Conservation (phyloP, 139 green algal genomes). For the Eudorina sp. region DNA sequence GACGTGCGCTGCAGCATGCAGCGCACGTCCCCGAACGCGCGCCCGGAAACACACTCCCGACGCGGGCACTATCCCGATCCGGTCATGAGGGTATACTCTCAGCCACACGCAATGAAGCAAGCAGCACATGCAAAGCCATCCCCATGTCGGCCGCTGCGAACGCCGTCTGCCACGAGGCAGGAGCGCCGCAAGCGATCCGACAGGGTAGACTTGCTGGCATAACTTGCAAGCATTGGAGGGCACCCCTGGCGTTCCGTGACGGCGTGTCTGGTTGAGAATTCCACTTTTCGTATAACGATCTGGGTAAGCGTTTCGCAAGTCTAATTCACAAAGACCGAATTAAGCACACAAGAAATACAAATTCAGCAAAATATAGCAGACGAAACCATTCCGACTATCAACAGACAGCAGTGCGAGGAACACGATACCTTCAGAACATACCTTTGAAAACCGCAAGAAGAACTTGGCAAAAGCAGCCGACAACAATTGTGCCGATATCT, state of each 20-base stretch:
- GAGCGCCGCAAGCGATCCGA: not conserved
- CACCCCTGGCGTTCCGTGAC: conserved; percentile 26
- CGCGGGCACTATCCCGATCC: conserved; percentile 65
- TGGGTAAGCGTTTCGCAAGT: not conserved
- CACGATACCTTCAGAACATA: too few species aligned
- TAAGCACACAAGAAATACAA: too few species aligned
- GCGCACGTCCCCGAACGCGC: not conserved
- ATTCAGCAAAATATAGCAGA: too few species aligned
- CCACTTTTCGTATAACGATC: not conserved
- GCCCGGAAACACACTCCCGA: conserved; percentile 52
- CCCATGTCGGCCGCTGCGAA: not conserved
- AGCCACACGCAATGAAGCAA: conserved; percentile 7
- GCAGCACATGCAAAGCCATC: not conserved
- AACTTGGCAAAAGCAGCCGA: too few species aligned
- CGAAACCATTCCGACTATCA: too few species aligned
- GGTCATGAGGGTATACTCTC: conserved; percentile 61
- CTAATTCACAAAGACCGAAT: too few species aligned
- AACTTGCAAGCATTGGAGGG: conserved; percentile 14
- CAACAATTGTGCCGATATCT: too few species aligned
- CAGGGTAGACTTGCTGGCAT: not conserved
- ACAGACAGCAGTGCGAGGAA: too few species aligned
- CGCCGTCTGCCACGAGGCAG: not conserved
- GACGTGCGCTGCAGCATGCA: not conserved
- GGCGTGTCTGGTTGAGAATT: conserved; percentile 1
- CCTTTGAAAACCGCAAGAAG: too few species aligned